These are phyloP conservation scores for Sicyos baderoa DNA, from an alignment of 306 rosid genomes.

Conservation along the genomic window DNA sequence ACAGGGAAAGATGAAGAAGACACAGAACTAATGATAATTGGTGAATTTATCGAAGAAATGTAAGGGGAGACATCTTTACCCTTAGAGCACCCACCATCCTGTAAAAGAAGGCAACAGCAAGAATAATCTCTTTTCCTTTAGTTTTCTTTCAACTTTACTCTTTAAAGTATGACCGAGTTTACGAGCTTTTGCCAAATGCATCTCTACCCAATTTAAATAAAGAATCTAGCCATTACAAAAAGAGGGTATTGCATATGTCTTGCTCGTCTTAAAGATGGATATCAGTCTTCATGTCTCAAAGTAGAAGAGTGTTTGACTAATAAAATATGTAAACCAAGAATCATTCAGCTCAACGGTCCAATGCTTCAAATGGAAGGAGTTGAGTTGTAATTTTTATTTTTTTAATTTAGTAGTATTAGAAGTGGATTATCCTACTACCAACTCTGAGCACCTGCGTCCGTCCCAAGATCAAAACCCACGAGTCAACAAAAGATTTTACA, in stretches of 20 bases:
- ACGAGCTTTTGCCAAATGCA: not conserved
- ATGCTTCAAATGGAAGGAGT: not conserved
- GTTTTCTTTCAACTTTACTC: conserved; percentile 9
- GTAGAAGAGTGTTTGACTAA: not conserved
- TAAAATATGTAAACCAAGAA: not conserved
- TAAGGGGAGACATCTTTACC: not conserved
- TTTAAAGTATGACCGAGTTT: not conserved
- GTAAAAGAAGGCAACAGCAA: conserved; percentile 15
- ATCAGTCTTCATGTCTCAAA: not conserved
- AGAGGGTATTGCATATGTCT: not conserved
- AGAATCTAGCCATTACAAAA: not conserved
- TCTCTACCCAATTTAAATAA: not conserved
- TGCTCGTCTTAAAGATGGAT: not conserved
- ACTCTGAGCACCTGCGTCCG: too few relatives aligned
- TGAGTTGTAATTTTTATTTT: too few relatives aligned
- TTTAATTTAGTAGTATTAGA: too few relatives aligned
- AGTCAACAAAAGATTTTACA: too few relatives aligned
- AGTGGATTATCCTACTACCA: too few relatives aligned
- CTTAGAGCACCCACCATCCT: conserved; percentile 13
- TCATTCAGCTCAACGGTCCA: not conserved
- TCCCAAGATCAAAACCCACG: too few relatives aligned
- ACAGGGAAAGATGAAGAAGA: conserved; percentile 6
- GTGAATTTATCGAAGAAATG: conserved; percentile 10
- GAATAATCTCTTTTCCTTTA: conserved; percentile 14
- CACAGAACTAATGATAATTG: conserved; percentile 10